Conservation (phyloP, 495 filamentous ascomycete species). For the Annulohypoxylon moriforme region DNA sequence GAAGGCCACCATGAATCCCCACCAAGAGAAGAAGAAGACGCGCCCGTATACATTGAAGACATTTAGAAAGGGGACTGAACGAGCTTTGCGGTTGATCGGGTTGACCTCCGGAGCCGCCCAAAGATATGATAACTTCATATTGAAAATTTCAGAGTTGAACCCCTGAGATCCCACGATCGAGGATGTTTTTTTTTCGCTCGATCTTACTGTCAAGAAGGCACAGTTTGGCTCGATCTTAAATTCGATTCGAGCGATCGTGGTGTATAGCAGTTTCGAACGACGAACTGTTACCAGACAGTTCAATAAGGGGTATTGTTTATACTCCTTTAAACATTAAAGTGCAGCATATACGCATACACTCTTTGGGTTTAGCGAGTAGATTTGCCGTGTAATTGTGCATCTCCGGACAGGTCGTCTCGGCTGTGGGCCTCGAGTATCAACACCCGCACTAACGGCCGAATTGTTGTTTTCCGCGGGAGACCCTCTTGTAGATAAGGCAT, state of each 20-base stretch:
- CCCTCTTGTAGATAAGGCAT: constrained; percentile 36
- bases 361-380: constrained; percentile 19
- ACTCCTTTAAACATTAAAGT: constrained; percentile 8
- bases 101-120: constrained; percentile 74
- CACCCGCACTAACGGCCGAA: constrained; percentile 30
- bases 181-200: background rate
- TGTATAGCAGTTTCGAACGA: background rate
- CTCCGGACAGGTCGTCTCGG: constrained; percentile 41
- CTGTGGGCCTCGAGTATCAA: constrained; percentile 21
- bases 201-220: background rate
- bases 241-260: background rate
- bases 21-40: constrained; percentile 94
- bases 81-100: constrained; percentile 82
- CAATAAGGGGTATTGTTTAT: constrained; percentile 25
- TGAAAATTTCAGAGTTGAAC: constrained; percentile 1
- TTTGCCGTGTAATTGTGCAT: constrained; percentile 44
- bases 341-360: constrained; percentile 15
- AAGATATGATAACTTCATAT: constrained; percentile 59
- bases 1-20: constrained; percentile 96
- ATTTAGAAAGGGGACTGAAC: constrained; percentile 83
- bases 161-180: background rate
- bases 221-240: background rate
- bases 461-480: constrained; percentile 45
- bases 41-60: constrained; percentile 81
- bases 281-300: constrained; percentile 1